phyloP scores from a whole-genome alignment of 2,329 filamentous ascomycete genomes.

The Trichoderma semiorbis region DNA sequence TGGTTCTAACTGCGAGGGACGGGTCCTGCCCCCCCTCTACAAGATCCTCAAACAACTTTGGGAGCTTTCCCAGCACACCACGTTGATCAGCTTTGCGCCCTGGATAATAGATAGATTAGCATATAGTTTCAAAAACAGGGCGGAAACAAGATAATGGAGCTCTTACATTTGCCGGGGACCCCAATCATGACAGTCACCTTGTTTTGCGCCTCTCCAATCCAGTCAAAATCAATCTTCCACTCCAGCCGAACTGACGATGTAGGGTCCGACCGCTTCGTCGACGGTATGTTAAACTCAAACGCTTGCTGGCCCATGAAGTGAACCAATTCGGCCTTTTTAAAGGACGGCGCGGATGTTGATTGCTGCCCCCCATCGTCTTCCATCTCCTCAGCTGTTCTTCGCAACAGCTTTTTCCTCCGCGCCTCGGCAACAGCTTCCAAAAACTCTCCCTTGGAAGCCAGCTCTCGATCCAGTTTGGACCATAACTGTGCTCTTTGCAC shows the following conservation, averaged over 20 bases:
- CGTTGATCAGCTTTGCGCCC: slow-evolving; percentile 59
- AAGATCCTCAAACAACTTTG: slow-evolving; percentile 58
- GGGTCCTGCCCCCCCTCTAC: slow-evolving; percentile 54
- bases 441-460: slow-evolving; percentile 36
- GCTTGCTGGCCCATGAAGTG: slow-evolving; percentile 52
- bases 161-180: slow-evolving; percentile 62
- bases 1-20: slow-evolving; percentile 53
- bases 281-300: slow-evolving; percentile 43
- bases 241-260: slow-evolving; percentile 49
- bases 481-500: slow-evolving; percentile 61
- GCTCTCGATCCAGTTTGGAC: slow-evolving; percentile 49
- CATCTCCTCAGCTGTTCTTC: slow-evolving; percentile 24
- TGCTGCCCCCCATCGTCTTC: slow-evolving; percentile 21
- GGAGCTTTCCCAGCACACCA: slow-evolving; percentile 54
- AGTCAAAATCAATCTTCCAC: slow-evolving; percentile 67
- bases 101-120: slow-evolving; percentile 29
- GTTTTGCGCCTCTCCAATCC: slow-evolving; percentile 68
- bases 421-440: slow-evolving; percentile 23
- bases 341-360: background rate
- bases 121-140: background rate
- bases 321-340: slow-evolving; percentile 43
- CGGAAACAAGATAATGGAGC: background rate
- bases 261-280: slow-evolving; percentile 30
- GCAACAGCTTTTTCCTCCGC: slow-evolving; percentile 26
- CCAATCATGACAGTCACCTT: slow-evolving; percentile 52